These are phyloP conservation scores for Kalaharituber pfeilii DNA, from an alignment of 2,329 filamentous ascomycete genomes.

Conservation along the genomic window DNA sequence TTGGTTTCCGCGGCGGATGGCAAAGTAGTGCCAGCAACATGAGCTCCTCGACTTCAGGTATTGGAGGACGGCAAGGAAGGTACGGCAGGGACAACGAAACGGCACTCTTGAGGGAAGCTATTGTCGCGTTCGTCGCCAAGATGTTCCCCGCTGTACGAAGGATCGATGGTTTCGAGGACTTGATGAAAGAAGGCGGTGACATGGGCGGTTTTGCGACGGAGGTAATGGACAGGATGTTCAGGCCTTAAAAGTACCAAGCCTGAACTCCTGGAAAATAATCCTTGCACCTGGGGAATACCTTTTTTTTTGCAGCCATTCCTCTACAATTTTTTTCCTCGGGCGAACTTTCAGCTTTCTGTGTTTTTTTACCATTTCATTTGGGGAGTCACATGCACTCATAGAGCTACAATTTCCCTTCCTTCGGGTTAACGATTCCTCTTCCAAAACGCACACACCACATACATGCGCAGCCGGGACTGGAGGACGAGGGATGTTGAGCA, in stretches of 20 bases:
- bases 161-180: conserved; percentile 17
- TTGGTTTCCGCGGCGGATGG: not conserved
- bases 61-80: not conserved
- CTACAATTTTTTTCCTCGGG: too few relatives aligned
- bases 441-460: too few relatives aligned
- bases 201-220: conserved; percentile 20
- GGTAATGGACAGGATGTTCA: conserved; percentile 21
- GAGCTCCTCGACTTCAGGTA: not conserved
- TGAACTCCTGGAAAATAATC: not conserved
- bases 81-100: conserved; percentile 19
- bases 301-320: not conserved
- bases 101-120: conserved; percentile 14
- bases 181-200: conserved; percentile 18
- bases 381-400: too few relatives aligned
- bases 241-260: too few relatives aligned
- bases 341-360: not conserved
- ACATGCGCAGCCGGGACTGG: too few relatives aligned
- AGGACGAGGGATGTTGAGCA: too few relatives aligned
- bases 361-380: too few relatives aligned
- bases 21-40: not conserved
- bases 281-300: not conserved
- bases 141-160: conserved; percentile 19
- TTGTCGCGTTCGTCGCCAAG: conserved; percentile 17
- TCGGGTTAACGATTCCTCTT: too few relatives aligned
- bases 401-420: too few relatives aligned